Base-by-base conservation (phyloP, 345 rosid species). In the Reutealis trisperma region DNA sequence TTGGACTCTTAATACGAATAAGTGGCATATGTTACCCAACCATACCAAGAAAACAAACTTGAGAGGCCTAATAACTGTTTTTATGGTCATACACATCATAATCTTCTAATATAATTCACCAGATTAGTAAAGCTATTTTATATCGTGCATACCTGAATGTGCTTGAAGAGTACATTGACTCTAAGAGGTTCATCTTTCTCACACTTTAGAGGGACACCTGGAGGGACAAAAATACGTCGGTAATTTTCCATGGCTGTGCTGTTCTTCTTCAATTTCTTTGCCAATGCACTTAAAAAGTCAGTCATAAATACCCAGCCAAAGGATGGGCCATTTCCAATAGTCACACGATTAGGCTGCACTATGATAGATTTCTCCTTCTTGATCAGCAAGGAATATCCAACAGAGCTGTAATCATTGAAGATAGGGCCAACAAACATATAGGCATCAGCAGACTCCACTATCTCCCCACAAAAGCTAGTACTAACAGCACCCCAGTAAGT, bases 401-500 rank as follows among this genome's bases (percentile, higher is more conserved):
- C 93, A 41, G 93, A 89, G 80, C 95, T 91, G 72, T 91, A 89
- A 76, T 89, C 95, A 24, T 91, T 89, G 83, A 91, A 89, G 73
- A 89, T 89, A 30, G 95, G 90, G n/a, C 95, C 95, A 27, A 84
- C 89, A 75, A 91, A 89, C 45, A 91, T 55, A 74, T 91, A 91
- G n/a, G 89, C 91, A 84, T 91, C 95, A 3, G 95, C 89, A 15
- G 95, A 91, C 80, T 91, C 95, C 75, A 91, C 93, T 16, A 91
- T 89, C 83, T 91, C 93, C 75, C 88, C 91, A 0, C 85, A 81
- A 79, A 89, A 88, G 84, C 82, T 75, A 19, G 95, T 83, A 66
- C 95, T 91, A 54, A 89, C 93, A 65, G 93, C 93, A 58, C 95
- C 95, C 95, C 95, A 91, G 51, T 89, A 91, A 18, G 95, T 91